phyloP scores from a whole-genome alignment of 106 monocot genomes.

The Ottelia alismoides region DNA sequence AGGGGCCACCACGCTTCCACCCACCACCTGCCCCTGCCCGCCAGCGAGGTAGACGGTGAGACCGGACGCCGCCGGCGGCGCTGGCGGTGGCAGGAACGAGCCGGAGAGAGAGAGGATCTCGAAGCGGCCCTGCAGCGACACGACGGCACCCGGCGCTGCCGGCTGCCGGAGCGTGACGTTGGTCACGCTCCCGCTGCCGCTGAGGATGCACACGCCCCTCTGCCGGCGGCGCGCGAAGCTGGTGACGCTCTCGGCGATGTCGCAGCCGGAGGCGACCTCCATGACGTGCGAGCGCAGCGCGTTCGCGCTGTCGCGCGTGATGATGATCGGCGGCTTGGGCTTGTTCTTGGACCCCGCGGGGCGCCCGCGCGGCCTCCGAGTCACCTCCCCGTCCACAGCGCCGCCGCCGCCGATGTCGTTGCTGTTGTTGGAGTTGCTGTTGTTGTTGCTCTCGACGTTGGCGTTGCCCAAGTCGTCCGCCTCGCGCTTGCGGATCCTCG shows the following conservation, averaged over 20 bases:
- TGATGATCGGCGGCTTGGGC: conserved; percentile 60
- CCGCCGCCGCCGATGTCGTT: background rate
- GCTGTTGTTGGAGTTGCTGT: background rate
- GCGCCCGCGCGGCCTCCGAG: conserved; percentile 37
- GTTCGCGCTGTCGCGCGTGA: conserved; percentile 65
- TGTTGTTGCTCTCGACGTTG: conserved; percentile 1
- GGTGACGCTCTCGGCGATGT: conserved; percentile 42
- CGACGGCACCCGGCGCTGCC: conserved; percentile 26
- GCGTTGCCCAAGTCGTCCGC: conserved; percentile 6
- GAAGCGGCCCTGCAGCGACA: conserved; percentile 45
- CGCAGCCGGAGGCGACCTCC: conserved; percentile 45
- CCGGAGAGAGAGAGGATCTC: conserved; percentile 57
- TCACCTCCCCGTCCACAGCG: conserved; percentile 8
- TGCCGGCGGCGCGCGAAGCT: conserved; percentile 47
- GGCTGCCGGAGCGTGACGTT: conserved; percentile 70
- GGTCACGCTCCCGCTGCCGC: conserved; percentile 39
- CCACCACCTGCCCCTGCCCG: conserved; percentile 61
- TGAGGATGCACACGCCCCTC: conserved; percentile 46
- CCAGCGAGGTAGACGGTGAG: conserved; percentile 46
- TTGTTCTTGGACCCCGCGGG: conserved; percentile 70
- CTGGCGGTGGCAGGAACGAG: conserved; percentile 47
- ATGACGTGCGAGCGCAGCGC: conserved; percentile 48
- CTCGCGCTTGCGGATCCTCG: background rate
- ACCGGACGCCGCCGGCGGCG: conserved; percentile 35
- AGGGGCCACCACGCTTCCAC: conserved; percentile 40